Conservation (phyloP, 2,329 filamentous ascomycete genomes). For the Alternaria triticina region DNA sequence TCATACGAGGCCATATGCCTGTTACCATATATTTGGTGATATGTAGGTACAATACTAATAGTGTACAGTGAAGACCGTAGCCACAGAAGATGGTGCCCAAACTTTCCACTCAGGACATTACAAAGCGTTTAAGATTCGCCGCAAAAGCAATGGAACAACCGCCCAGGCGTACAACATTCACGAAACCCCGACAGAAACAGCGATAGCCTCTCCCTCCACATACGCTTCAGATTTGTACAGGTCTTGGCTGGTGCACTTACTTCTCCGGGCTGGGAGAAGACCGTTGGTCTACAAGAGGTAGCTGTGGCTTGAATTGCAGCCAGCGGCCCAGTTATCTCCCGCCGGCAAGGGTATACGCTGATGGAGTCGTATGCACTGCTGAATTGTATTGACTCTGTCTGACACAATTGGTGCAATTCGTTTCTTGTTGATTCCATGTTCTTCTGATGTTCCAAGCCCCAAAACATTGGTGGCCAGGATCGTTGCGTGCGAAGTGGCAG, state of each 20-base stretch:
- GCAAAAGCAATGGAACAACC: neutral
- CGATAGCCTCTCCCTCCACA: no score
- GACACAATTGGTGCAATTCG: slow-evolving; percentile 9
- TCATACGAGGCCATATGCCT: neutral
- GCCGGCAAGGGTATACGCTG: neutral
- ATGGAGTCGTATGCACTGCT: neutral
- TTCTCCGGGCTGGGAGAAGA: no score
- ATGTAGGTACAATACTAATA: neutral
- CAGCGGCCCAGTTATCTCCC: neutral
- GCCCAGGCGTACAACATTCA: neutral
- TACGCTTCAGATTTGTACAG: no score
- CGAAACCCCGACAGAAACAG: neutral
- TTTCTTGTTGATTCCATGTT: slow-evolving; percentile 59
- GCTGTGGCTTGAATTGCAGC: neutral
- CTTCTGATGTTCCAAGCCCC: slow-evolving; percentile 69
- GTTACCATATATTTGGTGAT: slow-evolving; percentile 4
- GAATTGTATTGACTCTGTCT: neutral
- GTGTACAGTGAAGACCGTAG: neutral
- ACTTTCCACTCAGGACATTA: neutral
- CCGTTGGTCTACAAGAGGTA: no score
- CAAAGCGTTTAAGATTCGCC: neutral
- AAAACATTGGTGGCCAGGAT: slow-evolving; percentile 72
- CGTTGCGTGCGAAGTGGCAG: slow-evolving; percentile 78
- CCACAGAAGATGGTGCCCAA: neutral
- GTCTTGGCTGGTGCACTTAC: no score